Percentiles rank a stretch among this genome's conserved stretches.
These are phyloP conservation scores for Annulohypoxylon truncatum DNA, from an alignment of 2,329 filamentous ascomycete genomes.

Conservation along the genomic window DNA sequence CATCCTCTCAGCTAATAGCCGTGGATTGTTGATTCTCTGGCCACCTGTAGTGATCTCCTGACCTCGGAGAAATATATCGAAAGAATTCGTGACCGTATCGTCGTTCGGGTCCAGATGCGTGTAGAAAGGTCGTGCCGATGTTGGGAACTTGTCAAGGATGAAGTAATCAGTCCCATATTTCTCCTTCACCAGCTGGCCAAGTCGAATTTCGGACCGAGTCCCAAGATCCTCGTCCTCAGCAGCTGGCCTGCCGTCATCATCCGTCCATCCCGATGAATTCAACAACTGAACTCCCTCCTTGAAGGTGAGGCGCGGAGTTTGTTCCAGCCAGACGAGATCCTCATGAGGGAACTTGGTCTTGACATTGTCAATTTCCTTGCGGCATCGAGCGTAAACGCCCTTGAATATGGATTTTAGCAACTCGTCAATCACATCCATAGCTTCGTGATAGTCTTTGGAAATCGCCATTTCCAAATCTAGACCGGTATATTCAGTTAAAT, in stretches of 20 bases:
- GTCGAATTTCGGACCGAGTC: conserved; percentile 86
- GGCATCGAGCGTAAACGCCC: conserved; percentile 75
- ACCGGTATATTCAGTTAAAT: conserved; percentile 94
- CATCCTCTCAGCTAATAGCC: conserved; percentile 82
- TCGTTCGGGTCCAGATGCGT: conserved; percentile 79
- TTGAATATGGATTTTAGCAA: conserved; percentile 84
- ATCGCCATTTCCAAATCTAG: conserved; percentile 94
- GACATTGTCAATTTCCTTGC: conserved; percentile 78
- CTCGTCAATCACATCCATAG: conserved; percentile 80
- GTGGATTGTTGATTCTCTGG: conserved; percentile 88
- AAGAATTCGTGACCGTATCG: conserved; percentile 80
- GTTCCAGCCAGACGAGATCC: conserved; percentile 86
- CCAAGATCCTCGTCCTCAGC: conserved; percentile 82
- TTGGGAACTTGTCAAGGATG: conserved; percentile 92
- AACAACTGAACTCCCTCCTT: conserved; percentile 83
- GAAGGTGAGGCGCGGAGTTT: conserved; percentile 86
- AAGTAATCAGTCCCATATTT: conserved; percentile 93
- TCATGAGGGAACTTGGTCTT: conserved; percentile 88
- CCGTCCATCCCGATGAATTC: conserved; percentile 79
- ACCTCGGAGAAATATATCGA: conserved; percentile 93
- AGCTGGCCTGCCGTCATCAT: conserved; percentile 79
- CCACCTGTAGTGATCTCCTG: conserved; percentile 94
- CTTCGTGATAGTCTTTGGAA: conserved; percentile 89
- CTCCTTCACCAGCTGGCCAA: conserved; percentile 86
- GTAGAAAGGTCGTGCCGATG: conserved; percentile 87